Percentiles rank a stretch among this genome's conserved stretches.
Evolutionary conservation across 2,329 filamentous ascomycete genomes (phyloP).

Genomic region (Phoma sp.): DNA sequence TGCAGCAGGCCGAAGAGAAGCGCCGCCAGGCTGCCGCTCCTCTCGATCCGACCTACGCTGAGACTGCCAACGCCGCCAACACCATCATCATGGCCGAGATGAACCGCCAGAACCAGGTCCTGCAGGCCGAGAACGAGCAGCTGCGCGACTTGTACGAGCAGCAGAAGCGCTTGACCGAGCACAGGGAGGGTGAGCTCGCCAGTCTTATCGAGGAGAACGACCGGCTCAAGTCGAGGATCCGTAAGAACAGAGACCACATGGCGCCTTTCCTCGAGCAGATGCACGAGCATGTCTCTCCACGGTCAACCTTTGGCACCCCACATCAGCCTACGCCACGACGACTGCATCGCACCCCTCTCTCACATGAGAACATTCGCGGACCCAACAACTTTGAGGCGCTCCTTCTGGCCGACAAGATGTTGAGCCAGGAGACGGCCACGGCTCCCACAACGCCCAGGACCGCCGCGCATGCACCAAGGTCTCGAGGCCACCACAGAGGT

Average conservation of each 20-base stretch:
- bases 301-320: constrained; percentile 61
- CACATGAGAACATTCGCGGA: constrained; percentile 52
- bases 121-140: constrained; percentile 70
- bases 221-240: constrained; percentile 81
- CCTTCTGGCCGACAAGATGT: constrained; percentile 75
- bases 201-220: constrained; percentile 77
- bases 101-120: constrained; percentile 65
- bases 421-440: constrained; percentile 78
- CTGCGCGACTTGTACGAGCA: constrained; percentile 71
- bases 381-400: constrained; percentile 78
- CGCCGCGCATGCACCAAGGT: constrained; percentile 55
- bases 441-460: constrained; percentile 74
- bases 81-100: constrained; percentile 59
- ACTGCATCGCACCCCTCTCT: constrained; percentile 54
- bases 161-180: constrained; percentile 79
- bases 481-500: constrained; percentile 72
- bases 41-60: constrained; percentile 62
- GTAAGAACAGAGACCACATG: constrained; percentile 88
- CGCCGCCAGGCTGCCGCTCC: constrained; percentile 64
- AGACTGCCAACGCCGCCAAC: constrained; percentile 63
- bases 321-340: constrained; percentile 58
- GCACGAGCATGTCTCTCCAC: constrained; percentile 71
- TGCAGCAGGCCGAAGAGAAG: constrained; percentile 76
- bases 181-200: constrained; percentile 76
- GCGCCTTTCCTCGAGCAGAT: constrained; percentile 58